A percentile compares a stretch with the other conserved stretches of the same genome.
Conservation (phyloP, 192 early-diverging fungal species). For the Coemansia sp. region DNA sequence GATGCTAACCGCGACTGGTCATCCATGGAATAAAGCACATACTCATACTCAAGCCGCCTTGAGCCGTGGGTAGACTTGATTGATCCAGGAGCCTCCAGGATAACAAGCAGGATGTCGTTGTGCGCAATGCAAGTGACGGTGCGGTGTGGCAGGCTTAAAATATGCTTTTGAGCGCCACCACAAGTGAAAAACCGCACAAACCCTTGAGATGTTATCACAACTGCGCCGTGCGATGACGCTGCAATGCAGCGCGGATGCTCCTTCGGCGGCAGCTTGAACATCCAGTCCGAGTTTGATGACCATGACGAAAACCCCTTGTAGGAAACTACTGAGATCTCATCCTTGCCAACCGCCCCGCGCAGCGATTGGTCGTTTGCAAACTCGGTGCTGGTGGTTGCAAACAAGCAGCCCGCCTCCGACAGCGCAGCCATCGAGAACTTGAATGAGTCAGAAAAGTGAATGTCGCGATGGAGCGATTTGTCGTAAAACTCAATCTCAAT, state of each 20-base stretch:
- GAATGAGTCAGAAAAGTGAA: slow-evolving; percentile 80
- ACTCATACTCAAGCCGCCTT: slow-evolving; percentile 38
- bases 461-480: slow-evolving; percentile 71
- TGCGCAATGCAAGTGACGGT: slow-evolving; percentile 46
- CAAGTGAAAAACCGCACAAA: slow-evolving; percentile 78
- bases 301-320: slow-evolving; percentile 75
- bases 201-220: slow-evolving; percentile 71
- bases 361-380: slow-evolving; percentile 50
- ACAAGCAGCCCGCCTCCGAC: slow-evolving; percentile 67
- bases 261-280: slow-evolving; percentile 60
- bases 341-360: slow-evolving; percentile 55
- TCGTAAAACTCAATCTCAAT: slow-evolving; percentile 91
- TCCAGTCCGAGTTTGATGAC: slow-evolving; percentile 78
- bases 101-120: slow-evolving; percentile 37
- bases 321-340: slow-evolving; percentile 63
- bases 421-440: slow-evolving; percentile 80
- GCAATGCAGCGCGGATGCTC: slow-evolving; percentile 79
- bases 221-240: slow-evolving; percentile 64
- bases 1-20: slow-evolving; percentile 28
- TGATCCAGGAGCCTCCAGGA: slow-evolving; percentile 31
- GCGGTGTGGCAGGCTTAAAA: slow-evolving; percentile 64
- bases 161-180: slow-evolving; percentile 75
- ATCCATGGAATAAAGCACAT: slow-evolving; percentile 39
- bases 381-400: slow-evolving; percentile 56
- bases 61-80: slow-evolving; percentile 19